Percentiles rank a stretch among this genome's conserved stretches.
Conservation (phyloP, 768 basidiomycete genomes). For the Boletus tomentosulus region DNA sequence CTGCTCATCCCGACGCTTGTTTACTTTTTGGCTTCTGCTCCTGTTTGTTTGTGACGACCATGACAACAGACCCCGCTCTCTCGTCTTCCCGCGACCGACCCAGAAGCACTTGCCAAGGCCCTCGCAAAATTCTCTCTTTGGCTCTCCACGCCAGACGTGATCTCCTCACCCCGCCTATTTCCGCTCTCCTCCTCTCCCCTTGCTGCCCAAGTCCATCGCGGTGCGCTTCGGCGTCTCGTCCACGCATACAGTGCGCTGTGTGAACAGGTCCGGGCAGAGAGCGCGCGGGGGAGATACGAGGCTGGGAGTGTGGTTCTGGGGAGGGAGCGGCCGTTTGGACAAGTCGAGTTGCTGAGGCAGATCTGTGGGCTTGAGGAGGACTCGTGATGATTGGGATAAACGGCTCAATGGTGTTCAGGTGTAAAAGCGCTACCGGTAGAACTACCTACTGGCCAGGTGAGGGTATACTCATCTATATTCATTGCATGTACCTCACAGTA, state of each 20-base stretch:
- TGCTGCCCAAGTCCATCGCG: constrained; percentile 68
- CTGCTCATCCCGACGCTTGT: not conserved
- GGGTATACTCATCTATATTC: too few species aligned
- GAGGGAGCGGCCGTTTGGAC: constrained; percentile 80
- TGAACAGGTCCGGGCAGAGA: constrained; percentile 70
- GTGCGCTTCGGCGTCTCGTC: constrained; percentile 65
- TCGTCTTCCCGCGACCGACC: constrained; percentile 56
- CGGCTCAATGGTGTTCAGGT: too few species aligned
- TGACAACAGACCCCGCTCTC: constrained; percentile 65
- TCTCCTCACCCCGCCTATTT: constrained; percentile 75
- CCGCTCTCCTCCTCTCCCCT: constrained; percentile 66
- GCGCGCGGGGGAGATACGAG: constrained; percentile 63
- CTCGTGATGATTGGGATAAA: not conserved
- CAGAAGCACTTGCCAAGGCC: constrained; percentile 56
- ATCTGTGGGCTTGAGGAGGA: constrained; percentile 68
- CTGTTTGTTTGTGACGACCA: not conserved
- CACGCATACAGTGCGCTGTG: constrained; percentile 77
- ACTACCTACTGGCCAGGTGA: too few species aligned
- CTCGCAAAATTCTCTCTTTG: constrained; percentile 75
- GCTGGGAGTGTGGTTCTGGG: constrained; percentile 84
- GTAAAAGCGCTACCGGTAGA: too few species aligned
- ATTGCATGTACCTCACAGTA: too few species aligned
- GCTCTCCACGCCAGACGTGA: constrained; percentile 78
- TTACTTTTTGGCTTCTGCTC: not conserved
- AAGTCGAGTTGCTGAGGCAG: constrained; percentile 67